phyloP scores from a whole-genome alignment of 2,329 filamentous ascomycete species.

The Fusarium circinatum region DNA sequence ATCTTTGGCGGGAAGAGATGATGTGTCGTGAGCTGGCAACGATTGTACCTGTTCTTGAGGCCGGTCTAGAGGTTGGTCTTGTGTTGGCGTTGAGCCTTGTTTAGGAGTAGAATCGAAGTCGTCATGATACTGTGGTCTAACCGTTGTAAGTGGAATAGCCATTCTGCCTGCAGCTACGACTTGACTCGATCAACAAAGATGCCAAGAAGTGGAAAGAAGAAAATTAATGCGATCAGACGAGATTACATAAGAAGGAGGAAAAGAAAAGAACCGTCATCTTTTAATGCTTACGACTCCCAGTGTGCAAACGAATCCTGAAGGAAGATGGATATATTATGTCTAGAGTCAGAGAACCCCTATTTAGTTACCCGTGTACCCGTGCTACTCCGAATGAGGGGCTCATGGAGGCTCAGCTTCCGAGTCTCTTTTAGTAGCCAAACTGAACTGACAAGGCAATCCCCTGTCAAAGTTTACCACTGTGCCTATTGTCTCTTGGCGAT shows the following conservation, averaged over 20 bases:
- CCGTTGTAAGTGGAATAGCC: neutral
- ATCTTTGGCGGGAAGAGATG: neutral
- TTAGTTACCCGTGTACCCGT: neutral
- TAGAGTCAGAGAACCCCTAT: constrained; percentile 6
- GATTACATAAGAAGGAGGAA: neutral
- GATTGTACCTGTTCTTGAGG: neutral
- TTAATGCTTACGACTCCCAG: neutral
- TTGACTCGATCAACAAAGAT: neutral
- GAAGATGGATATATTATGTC: neutral
- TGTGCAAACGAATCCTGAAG: constrained; percentile 4
- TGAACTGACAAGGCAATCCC: neutral
- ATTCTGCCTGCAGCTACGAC: neutral
- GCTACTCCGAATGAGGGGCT: constrained; percentile 6
- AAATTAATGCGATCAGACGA: neutral
- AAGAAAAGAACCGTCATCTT: neutral
- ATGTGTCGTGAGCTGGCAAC: neutral
- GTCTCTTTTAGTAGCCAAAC: neutral
- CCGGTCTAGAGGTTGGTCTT: neutral
- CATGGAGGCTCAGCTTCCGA: constrained; percentile 20
- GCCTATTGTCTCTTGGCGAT: neutral
- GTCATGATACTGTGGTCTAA: neutral
- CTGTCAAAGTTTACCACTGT: neutral
- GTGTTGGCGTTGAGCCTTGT: neutral
- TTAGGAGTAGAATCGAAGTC: neutral
- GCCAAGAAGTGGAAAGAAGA: neutral